Percentiles rank a stretch among this genome's conserved stretches.
phyloP scores from a whole-genome alignment of 1,284 basidiomycete genomes.

The Microbotryum violaceum region DNA sequence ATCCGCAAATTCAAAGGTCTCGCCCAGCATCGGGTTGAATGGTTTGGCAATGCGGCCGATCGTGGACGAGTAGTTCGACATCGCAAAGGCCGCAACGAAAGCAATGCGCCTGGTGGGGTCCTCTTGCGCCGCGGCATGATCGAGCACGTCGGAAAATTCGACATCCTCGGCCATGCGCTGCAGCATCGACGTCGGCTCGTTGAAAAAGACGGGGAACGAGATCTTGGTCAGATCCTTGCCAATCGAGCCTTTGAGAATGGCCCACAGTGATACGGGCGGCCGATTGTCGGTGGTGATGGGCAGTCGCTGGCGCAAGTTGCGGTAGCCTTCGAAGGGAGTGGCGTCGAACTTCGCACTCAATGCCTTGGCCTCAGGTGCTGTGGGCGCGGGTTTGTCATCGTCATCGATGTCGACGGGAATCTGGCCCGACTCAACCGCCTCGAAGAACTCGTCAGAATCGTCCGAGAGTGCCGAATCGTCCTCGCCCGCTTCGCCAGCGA shows the following conservation, averaged over 20 bases:
- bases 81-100: constrained; percentile 92
- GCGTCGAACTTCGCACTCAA: constrained; percentile 39
- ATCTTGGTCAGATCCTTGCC: constrained; percentile 97
- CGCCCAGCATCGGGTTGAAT: constrained; percentile 83
- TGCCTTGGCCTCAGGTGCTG: background rate
- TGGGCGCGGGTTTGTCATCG: constrained; percentile 23
- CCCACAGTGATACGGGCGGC: constrained; percentile 88
- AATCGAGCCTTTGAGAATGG: constrained; percentile 89
- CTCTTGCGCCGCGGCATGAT: constrained; percentile 66
- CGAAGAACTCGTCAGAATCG: constrained; percentile 95
- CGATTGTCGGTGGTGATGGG: constrained; percentile 69
- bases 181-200: constrained; percentile 91
- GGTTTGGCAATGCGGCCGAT: constrained; percentile 87
- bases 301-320: constrained; percentile 56
- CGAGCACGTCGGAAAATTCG: constrained; percentile 88
- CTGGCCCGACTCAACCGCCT: constrained; percentile 79
- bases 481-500: constrained; percentile 20
- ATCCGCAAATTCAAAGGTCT: constrained; percentile 91
- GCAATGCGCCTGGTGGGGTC: constrained; percentile 79
- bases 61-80: constrained; percentile 96
- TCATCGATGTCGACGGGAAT: constrained; percentile 59
- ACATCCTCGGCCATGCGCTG: constrained; percentile 51
- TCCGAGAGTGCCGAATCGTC: constrained; percentile 57
- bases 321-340: constrained; percentile 62
- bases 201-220: constrained; percentile 75